A percentile compares a stretch with the other conserved stretches of the same genome.
Evolutionary conservation across 2,329 filamentous ascomycete species (phyloP).

Genomic region (Exophiala spinifera): DNA sequence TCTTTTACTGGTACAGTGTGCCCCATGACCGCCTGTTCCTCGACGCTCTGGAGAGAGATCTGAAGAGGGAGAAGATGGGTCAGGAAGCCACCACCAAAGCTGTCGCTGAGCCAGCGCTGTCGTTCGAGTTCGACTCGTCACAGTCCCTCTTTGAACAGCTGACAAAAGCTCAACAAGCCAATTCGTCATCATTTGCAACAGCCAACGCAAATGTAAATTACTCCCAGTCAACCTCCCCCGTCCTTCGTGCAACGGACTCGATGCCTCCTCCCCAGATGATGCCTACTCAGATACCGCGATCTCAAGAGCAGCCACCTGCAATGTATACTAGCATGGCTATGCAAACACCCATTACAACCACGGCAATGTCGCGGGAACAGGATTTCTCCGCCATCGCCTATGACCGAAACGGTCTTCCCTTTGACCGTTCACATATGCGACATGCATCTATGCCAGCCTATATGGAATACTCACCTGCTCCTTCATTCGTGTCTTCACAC

Average conservation of each 20-base stretch:
- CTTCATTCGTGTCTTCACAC: constrained; percentile 97
- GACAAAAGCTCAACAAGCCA: constrained; percentile 98
- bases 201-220: constrained; percentile 65
- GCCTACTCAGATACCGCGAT: constrained; percentile 56
- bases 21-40: constrained; percentile 96
- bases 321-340: constrained; percentile 70
- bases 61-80: constrained; percentile 99
- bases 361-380: constrained; percentile 79
- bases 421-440: constrained; percentile 79
- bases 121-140: constrained; percentile 98
- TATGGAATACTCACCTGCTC: constrained; percentile 95
- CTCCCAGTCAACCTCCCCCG: constrained; percentile 80
- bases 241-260: constrained; percentile 84
- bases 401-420: constrained; percentile 85
- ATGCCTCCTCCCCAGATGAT: constrained; percentile 93
- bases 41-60: constrained; percentile 90
- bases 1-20: constrained; percentile 99
- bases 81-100: constrained; percentile 97
- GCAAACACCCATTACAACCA: constrained; percentile 65
- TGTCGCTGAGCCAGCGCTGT: constrained; percentile 93
- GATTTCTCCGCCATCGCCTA: constrained; percentile 81
- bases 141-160: constrained; percentile 99
- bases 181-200: constrained; percentile 91
- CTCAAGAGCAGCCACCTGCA: constrained; percentile 64
- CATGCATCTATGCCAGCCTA: constrained; percentile 99